These are phyloP conservation scores for Tulasnella sp. DNA, from an alignment of 768 basidiomycete species.

Conservation along the genomic window DNA sequence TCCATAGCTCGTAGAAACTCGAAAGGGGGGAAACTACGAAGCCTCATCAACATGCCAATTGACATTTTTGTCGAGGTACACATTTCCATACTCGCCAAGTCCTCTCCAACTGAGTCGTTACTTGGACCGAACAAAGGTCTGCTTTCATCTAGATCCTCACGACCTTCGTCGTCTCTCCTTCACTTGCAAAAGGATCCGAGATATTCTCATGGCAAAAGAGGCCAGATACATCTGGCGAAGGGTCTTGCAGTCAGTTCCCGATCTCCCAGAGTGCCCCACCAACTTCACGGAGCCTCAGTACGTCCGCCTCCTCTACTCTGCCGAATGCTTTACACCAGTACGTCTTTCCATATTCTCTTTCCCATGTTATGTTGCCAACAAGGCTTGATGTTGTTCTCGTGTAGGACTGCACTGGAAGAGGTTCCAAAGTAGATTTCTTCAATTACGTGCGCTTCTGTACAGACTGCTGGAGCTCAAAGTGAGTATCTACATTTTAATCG, in stretches of 20 bases:
- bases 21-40: constrained; percentile 8
- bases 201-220: not conserved
- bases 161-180: constrained; percentile 10
- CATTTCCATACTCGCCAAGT: too few relatives aligned
- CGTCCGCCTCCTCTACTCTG: constrained; percentile 1
- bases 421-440: not conserved
- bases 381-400: not conserved
- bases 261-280: constrained; percentile 6
- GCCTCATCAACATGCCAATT: constrained; percentile 15
- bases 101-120: not conserved
- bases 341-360: not conserved
- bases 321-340: not conserved
- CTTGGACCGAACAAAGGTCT: not conserved
- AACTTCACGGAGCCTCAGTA: constrained; percentile 12
- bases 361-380: not conserved
- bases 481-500: not conserved
- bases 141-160: not conserved
- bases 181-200: not conserved
- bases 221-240: constrained; percentile 6
- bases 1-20: not conserved
- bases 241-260: not conserved
- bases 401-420: not conserved
- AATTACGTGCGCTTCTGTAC: not conserved
- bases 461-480: not conserved
- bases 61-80: constrained; percentile 16